Evolutionary conservation across 129 eudicot genomes (phyloP), one percentile per base, ranked within the genome.

Genomic region (Gnaphalium uliginosum): DNA sequence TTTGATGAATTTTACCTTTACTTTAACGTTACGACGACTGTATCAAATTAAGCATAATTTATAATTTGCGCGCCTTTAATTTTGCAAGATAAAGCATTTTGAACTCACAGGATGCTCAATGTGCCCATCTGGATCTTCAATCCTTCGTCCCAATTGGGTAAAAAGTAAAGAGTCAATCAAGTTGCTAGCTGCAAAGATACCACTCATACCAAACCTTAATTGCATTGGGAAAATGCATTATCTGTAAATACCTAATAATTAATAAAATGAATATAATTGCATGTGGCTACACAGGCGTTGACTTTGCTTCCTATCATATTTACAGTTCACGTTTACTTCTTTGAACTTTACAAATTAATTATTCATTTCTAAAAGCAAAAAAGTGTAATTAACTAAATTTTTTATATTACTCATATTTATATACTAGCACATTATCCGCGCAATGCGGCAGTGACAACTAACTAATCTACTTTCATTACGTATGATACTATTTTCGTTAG

Each of bases 91-190:
- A 79, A 78, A 72, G 83, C 32, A 19, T 15, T 29, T 65, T 70
- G 26, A 65, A 57, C 67, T 79, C 83, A 79, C 83, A 79, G 62
- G 83, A 64, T 79, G 69, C 68, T 39, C 62, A 72, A 26, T 57
- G 59, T 53, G 51, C 73, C 74, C 68, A 65, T 61, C 15, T 5
- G 8, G 66, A 30, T 50, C 73, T 51, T 76, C 73, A 76, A 76
- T 37, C 54, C 58, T 39, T 60, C 77, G 19, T n/a, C 73, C 54
- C 53, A 57, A 72, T 66, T 66, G 61, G 69, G 25, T 65, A 59
- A 72, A 64, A 65, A 56, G 66, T 64, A 62, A 15, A 63, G 70
- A 53, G 10, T 26, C 32, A 73, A 72, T 68, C 79, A 79, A 73
- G 63, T 79, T 73, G 53, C 62, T 27, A 46, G 53, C 30, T 56